Evolutionary conservation across 2,329 filamentous ascomycete genomes (phyloP).

Genomic region (Aureobasidium sp.): DNA sequence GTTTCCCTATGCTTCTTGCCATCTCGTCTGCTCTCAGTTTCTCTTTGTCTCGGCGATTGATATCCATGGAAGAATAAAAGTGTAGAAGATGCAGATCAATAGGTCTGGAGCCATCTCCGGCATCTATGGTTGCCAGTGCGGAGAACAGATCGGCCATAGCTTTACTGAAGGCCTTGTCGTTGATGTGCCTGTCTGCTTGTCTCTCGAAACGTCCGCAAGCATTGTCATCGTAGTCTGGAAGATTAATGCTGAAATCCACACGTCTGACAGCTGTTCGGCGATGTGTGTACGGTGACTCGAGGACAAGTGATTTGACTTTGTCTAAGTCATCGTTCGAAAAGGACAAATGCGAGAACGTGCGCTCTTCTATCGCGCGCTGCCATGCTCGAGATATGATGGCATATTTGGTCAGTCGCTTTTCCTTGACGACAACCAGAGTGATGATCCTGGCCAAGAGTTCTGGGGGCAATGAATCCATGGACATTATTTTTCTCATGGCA

Average conservation of each 20-base stretch:
- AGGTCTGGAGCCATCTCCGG: not conserved
- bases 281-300: not conserved
- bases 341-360: not conserved
- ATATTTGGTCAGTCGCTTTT: not conserved
- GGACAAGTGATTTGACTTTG: not conserved
- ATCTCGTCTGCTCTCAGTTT: not conserved
- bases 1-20: not conserved
- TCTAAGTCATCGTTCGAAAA: not conserved
- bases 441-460: not conserved
- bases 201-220: slow-evolving; percentile 6
- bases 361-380: not conserved
- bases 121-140: not conserved
- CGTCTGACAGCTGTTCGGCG: not conserved
- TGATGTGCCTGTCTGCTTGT: not conserved
- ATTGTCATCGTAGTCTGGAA: not conserved
- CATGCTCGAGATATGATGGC: slow-evolving; percentile 8
- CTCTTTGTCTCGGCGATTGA: not conserved
- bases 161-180: not conserved
- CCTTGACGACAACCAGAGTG: not conserved
- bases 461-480: not conserved
- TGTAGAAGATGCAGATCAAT: not conserved
- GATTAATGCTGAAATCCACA: not conserved
- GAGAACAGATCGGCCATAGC: not conserved
- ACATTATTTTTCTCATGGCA: not conserved
- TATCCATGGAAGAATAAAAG: not conserved